Evolutionary conservation across 768 basidiomycete genomes (phyloP), one percentile per base, ranked within the genome.

Genomic region (Suillus clintonianus): DNA sequence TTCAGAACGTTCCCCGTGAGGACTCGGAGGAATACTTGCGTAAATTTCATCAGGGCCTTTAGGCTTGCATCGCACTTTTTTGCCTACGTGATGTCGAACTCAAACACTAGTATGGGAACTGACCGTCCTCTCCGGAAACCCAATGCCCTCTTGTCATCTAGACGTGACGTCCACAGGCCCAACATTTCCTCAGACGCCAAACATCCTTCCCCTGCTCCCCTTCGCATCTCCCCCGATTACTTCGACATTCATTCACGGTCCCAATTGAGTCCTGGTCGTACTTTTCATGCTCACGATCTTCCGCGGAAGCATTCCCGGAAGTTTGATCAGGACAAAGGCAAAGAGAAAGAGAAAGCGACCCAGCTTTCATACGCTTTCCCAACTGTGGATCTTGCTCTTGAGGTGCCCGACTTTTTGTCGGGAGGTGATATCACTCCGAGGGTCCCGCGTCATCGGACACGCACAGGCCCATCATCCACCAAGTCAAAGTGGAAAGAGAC

Each of bases 111-210:
- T 45, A 61, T 58, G 65, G 62, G 63, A 63, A 39, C 58, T 39
- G 68, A 80, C 45, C 83, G 80, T 62, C 74, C 75, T 32, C 83
- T 86, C 17, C 80, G 81, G 64, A 86, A 85, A 73, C 86, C 81
- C 67, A 76, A 81, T 24, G 86, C 88, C 9, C 85, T 87, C 70
- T 71, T 87, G 39, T 88, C 88, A 32, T 76, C 86, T 55, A 77
- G 81, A 64, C 81, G 80, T 64, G 83, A 84, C 74, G 82, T 81
- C 70, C 80, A 79, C 71, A 72, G 72, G 14, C 60, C 70, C 48
- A 62, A 71, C 22, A 19, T 50, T 63, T 61, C 64, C 11, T 64
- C 62, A 54, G 64, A 62, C 59, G 41, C 67, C 62, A 68, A 62
- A 19, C 66, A 64, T 51, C 55, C 56, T 64, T 65, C 63, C 61